Conservation (phyloP, 2,329 filamentous ascomycete species). For the Fusarium concolor region DNA sequence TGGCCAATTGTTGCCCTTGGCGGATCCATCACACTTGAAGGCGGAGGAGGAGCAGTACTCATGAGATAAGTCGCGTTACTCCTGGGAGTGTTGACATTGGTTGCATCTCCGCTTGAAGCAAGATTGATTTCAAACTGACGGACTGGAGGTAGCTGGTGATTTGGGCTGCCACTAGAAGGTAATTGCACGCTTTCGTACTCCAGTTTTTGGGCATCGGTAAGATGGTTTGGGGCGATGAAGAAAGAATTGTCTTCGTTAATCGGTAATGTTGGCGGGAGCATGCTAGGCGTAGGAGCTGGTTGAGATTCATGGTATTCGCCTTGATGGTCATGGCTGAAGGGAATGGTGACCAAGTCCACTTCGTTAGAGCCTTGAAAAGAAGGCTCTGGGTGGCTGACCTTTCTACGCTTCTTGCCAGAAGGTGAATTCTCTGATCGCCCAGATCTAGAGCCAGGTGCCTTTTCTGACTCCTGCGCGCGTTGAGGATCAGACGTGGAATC, state of each 20-base stretch:
- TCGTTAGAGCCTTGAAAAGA: slow-evolving; percentile 40
- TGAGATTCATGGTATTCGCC: slow-evolving; percentile 12
- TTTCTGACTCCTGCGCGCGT: not conserved
- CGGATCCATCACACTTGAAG: slow-evolving; percentile 24
- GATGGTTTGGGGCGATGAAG: slow-evolving; percentile 49
- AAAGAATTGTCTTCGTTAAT: slow-evolving; percentile 47
- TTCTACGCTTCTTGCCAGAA: slow-evolving; percentile 42
- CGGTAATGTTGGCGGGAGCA: slow-evolving; percentile 46
- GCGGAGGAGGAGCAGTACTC: slow-evolving; percentile 36
- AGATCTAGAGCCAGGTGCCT: not conserved
- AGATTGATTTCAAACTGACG: slow-evolving; percentile 35
- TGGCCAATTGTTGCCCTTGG: slow-evolving; percentile 1
- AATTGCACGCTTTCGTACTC: slow-evolving; percentile 49
- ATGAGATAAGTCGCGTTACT: slow-evolving; percentile 37
- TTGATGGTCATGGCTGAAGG: slow-evolving; percentile 37
- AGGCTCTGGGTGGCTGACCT: slow-evolving; percentile 19
- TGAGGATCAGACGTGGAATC: not conserved
- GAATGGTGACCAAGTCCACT: slow-evolving; percentile 43
- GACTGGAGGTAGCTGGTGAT: slow-evolving; percentile 31
- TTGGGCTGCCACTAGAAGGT: slow-evolving; percentile 31
- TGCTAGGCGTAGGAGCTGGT: slow-evolving; percentile 37
- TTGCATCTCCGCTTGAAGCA: slow-evolving; percentile 50
- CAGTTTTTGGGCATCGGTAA: slow-evolving; percentile 54
- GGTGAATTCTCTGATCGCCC: slow-evolving; percentile 5
- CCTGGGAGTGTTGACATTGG: slow-evolving; percentile 53